Conservation (phyloP, 2,329 filamentous ascomycete genomes). For the Elsinoe arachidis region DNA sequence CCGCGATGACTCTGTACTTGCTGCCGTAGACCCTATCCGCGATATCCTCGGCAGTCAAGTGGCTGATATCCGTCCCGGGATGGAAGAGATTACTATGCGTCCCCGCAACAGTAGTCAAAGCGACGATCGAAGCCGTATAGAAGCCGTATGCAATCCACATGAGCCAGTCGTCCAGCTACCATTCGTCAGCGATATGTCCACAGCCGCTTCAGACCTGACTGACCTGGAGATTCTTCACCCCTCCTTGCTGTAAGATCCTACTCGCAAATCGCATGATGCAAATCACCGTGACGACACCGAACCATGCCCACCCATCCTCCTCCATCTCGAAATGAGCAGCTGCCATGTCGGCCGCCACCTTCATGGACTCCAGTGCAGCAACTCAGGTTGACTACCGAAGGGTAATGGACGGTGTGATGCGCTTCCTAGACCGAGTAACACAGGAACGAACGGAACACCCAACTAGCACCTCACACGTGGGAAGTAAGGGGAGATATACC, state of each 20-base stretch:
- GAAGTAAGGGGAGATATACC: too few relatives aligned
- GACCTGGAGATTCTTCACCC: slow-evolving; percentile 39
- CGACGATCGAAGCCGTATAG: slow-evolving; percentile 43
- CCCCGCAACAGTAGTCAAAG: slow-evolving; percentile 37
- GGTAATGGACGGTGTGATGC: neutral
- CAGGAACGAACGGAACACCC: too few relatives aligned
- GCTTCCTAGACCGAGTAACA: too few relatives aligned
- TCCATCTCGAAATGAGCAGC: slow-evolving; percentile 9
- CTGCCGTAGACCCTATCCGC: slow-evolving; percentile 26
- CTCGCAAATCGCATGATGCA: neutral
- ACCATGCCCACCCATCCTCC: slow-evolving; percentile 6
- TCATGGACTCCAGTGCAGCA: neutral
- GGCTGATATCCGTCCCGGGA: slow-evolving; percentile 37
- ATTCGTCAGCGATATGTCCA: too few relatives aligned
- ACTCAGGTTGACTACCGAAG: neutral
- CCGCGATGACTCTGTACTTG: slow-evolving; percentile 33
- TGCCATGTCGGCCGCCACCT: slow-evolving; percentile 5
- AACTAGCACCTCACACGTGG: too few relatives aligned
- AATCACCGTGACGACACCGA: slow-evolving; percentile 3
- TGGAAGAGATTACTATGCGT: slow-evolving; percentile 37
- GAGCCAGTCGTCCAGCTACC: slow-evolving; percentile 43
- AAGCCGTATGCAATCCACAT: slow-evolving; percentile 44
- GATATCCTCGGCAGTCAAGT: slow-evolving; percentile 25
- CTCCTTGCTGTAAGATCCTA: slow-evolving; percentile 6
- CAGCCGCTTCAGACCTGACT: too few relatives aligned